Evolutionary conservation across 176 grass and related monocot species (phyloP).

Genomic region (Puccinellia tenuiflora): DNA sequence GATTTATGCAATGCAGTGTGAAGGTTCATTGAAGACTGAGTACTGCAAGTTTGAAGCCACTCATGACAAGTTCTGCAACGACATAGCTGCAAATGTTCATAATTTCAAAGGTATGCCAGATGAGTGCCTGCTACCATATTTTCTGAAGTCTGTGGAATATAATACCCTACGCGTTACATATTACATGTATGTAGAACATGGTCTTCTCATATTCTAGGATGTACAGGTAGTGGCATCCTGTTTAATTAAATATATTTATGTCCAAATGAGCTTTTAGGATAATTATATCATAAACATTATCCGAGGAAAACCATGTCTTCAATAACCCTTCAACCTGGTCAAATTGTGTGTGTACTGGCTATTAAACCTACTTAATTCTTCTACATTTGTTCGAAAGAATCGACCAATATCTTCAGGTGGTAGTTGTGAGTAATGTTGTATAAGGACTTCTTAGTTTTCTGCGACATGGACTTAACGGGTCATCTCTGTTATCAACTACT

Average conservation of each 20-base stretch:
- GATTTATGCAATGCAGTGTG: slow-evolving; percentile 52
- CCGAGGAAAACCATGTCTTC: neutral
- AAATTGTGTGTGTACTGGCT: neutral
- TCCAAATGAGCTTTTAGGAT: neutral
- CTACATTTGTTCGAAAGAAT: too few species aligned
- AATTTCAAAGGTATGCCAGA: slow-evolving; percentile 67
- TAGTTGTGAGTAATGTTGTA: neutral
- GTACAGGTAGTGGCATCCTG: neutral
- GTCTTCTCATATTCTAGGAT: neutral
- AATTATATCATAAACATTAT: neutral
- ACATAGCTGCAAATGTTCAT: slow-evolving; percentile 67
- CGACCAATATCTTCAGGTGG: neutral
- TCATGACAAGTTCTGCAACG: slow-evolving; percentile 83
- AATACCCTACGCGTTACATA: neutral
- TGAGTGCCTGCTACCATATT: neutral
- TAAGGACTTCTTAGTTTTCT: neutral
- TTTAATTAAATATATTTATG: neutral
- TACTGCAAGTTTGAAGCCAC: slow-evolving; percentile 2
- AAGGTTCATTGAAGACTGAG: slow-evolving; percentile 79
- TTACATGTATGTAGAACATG: neutral
- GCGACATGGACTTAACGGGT: neutral
- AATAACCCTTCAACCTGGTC: neutral
- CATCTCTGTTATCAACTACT: neutral
- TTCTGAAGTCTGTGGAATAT: neutral
- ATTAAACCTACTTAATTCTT: neutral